Evolutionary conservation across 2,329 filamentous ascomycete genomes (phyloP).

Genomic region (Clonostachys rosea): DNA sequence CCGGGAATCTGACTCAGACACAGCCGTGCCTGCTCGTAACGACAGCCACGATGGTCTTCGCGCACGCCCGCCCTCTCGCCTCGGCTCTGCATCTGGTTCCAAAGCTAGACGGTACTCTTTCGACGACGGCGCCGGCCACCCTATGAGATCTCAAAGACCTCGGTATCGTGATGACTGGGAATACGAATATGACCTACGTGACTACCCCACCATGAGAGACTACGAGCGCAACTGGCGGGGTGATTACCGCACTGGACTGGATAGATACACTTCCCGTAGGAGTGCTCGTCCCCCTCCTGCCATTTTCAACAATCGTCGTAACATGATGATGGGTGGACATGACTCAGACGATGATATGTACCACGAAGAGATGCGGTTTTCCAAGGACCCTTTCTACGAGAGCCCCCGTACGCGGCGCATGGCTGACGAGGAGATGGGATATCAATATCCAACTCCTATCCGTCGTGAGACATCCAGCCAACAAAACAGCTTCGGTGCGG

Average conservation of each 20-base stretch:
- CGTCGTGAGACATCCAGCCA: neutral
- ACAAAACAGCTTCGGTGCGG: neutral
- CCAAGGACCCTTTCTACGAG: neutral
- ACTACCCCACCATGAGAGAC: conserved; percentile 11
- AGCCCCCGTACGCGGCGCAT: neutral
- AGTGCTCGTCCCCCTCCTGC: conserved; percentile 13
- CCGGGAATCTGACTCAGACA: neutral
- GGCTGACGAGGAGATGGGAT: neutral
- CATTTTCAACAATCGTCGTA: conserved; percentile 11
- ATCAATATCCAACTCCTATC: neutral
- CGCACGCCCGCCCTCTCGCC: neutral
- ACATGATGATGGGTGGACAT: conserved; percentile 6
- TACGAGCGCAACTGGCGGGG: conserved; percentile 16
- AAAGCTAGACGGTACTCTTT: neutral
- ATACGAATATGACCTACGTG: conserved; percentile 8
- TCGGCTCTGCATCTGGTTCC: neutral
- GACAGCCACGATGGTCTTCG: neutral
- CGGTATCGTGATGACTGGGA: conserved; percentile 16
- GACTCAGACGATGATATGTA: conserved; percentile 15
- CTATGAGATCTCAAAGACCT: neutral
- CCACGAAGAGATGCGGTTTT: conserved; percentile 1
- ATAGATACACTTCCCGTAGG: conserved; percentile 13
- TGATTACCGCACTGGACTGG: conserved; percentile 6
- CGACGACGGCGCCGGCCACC: too few species aligned
- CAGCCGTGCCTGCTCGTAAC: neutral